Percentiles rank a stretch among this genome's conserved stretches.
Conservation (phyloP, 225 moss, liverwort and hornwort genomes). For the Thuidium tamariscinum region DNA sequence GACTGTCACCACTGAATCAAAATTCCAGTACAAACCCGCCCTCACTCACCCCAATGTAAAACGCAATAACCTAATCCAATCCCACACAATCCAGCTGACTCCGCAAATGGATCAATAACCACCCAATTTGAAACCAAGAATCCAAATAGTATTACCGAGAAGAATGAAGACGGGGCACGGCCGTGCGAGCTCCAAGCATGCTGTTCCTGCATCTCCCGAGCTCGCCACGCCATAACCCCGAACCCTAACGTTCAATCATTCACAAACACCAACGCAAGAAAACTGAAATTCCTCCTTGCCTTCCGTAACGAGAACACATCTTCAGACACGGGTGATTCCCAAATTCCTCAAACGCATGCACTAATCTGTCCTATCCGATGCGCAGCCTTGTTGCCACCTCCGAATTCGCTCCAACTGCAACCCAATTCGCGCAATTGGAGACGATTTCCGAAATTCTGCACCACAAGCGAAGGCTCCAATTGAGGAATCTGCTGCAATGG, state of each 20-base stretch:
- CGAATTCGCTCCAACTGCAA: not conserved
- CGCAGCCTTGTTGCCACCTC: not conserved
- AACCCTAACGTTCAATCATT: not conserved
- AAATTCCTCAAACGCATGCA: not conserved
- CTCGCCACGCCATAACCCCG: constrained; percentile 24
- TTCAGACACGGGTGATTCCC: not conserved
- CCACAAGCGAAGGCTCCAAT: not conserved
- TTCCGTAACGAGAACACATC: not conserved
- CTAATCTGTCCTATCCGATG: not conserved
- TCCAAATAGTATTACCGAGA: not conserved
- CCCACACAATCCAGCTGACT: not conserved
- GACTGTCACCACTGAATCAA: not conserved
- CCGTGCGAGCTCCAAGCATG: not conserved
- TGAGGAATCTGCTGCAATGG: not conserved
- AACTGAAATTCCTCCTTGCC: not conserved
- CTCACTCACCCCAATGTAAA: not conserved
- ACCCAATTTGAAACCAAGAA: not conserved
- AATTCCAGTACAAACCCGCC: not conserved
- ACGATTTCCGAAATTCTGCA: not conserved
- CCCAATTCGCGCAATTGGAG: not conserved
- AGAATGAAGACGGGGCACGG: not conserved
- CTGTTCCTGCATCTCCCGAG: constrained; percentile 14
- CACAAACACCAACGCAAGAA: not conserved
- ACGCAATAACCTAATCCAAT: not conserved
- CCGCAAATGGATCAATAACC: not conserved